Base-by-base conservation (phyloP, 225 moss, liverwort and hornwort species). In the Sphagnum tenellum region DNA sequence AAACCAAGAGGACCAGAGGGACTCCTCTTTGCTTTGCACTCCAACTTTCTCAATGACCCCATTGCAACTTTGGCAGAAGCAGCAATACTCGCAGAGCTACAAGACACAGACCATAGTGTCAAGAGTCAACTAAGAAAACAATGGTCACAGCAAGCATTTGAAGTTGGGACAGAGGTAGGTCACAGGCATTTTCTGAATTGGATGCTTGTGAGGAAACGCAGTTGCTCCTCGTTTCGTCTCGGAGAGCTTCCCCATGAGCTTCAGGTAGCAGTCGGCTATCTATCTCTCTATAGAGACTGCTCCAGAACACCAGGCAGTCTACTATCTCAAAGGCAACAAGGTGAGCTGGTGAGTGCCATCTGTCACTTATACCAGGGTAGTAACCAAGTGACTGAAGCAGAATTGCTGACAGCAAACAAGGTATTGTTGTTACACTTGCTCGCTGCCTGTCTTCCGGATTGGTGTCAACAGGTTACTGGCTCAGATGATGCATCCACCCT, bases 141-240 rank as follows among this genome's bases (percentile, higher is more conserved):
- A 73, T 84, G 84, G 84, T 75, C 84, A 56, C 69, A 12, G 12
- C 75, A 84, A 80, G 84, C 84, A 45, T 78, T 80, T 51, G 64
- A 71, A 66, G 84, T 75, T 49, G 84, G 84, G 52, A 68, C 69
- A 7, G 73, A 68, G 44, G 75, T 75, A 68, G 84, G 77, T 48
- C 71, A 80, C 61, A 67, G 72, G 8, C 84, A 84, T 53, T 84
- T 77, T 64, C 49, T 71, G 70, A 84, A 80, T 44, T 84, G 84
- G 84, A 80, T 84, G 84, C 75, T 80, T 60, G 80, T 84, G 9
- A 64, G 77, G 69, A 73, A 75, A 71, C 80, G 69, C 70, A 77
- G 80, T 63, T 66, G 70, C 53, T 73, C 77, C 47, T 77, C 77
- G 44, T 80, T 52, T 6, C 52, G 7, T 5, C 7, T 84, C 45